Evolutionary conservation across 305 asterid species (phyloP).

Genomic region (Fraxinus dipetala): DNA sequence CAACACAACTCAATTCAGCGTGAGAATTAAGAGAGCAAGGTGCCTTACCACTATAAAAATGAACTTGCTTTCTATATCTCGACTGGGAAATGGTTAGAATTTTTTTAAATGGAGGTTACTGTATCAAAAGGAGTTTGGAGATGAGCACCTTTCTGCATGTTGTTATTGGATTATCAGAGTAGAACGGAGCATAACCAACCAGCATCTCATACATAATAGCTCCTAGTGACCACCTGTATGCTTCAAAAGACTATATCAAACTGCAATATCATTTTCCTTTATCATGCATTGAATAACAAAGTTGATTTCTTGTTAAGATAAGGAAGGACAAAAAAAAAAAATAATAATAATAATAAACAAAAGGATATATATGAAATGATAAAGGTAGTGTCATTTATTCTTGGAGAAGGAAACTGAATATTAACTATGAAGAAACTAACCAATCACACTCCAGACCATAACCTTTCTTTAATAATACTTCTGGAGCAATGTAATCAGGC

Average conservation of each 20-base stretch:
- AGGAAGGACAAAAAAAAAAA: too few species aligned
- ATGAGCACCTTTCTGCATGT: constrained; percentile 70
- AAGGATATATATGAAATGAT: background rate
- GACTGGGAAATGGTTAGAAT: background rate
- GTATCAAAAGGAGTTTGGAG: constrained; percentile 7
- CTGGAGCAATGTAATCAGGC: constrained; percentile 93
- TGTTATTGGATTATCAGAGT: constrained; percentile 71
- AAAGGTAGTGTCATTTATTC: background rate
- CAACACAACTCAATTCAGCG: background rate
- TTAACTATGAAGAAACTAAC: constrained; percentile 41
- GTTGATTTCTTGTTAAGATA: background rate
- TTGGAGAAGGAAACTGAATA: background rate
- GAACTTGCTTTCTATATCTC: background rate
- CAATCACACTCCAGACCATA: constrained; percentile 88
- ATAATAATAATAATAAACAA: background rate
- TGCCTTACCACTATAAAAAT: background rate
- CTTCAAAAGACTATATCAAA: background rate
- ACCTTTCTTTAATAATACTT: constrained; percentile 71
- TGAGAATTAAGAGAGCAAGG: background rate
- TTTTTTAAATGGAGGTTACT: background rate
- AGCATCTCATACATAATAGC: constrained; percentile 92
- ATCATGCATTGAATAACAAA: background rate
- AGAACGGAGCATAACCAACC: constrained; percentile 84
- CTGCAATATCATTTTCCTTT: background rate
- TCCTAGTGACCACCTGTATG: constrained; percentile 90